A percentile compares a stretch with the other conserved stretches of the same genome.
Evolutionary conservation across 2,329 filamentous ascomycete species (phyloP).

Genomic region (Colletotrichum camelliae): DNA sequence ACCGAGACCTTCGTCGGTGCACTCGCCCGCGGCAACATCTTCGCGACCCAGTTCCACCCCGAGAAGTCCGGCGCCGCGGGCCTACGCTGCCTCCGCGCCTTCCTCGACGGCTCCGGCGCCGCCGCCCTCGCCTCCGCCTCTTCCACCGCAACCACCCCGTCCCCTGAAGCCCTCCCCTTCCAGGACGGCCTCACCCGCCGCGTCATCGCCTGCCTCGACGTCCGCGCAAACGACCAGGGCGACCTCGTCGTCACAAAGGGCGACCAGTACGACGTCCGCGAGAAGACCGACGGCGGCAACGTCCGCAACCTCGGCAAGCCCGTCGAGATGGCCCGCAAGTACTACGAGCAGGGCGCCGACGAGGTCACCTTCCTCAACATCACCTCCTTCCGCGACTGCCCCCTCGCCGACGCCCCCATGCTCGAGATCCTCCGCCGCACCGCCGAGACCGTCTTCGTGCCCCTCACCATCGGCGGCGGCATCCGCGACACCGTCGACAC

Average conservation of each 20-base stretch:
- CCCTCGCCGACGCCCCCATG: slow-evolving; percentile 92
- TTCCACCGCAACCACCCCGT: background rate
- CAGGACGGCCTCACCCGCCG: slow-evolving; percentile 83
- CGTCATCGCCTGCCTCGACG: slow-evolving; percentile 95
- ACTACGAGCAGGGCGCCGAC: slow-evolving; percentile 96
- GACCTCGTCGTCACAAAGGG: slow-evolving; percentile 98
- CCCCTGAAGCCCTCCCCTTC: slow-evolving; percentile 24
- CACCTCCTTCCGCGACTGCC: slow-evolving; percentile 95
- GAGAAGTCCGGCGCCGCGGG: slow-evolving; percentile 96
- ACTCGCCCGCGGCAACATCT: slow-evolving; percentile 81
- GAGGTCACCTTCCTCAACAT: slow-evolving; percentile 99
- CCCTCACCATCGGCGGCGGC: slow-evolving; percentile 92
- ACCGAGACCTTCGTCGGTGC: slow-evolving; percentile 91
- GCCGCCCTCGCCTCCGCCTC: slow-evolving; percentile 46
- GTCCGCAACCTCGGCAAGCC: slow-evolving; percentile 97
- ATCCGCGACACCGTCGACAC: slow-evolving; percentile 92
- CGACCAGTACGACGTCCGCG: slow-evolving; percentile 97
- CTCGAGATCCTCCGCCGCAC: slow-evolving; percentile 88
- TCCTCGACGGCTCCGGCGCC: slow-evolving; percentile 75
- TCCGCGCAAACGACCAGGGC: slow-evolving; percentile 90
- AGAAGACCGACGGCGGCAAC: slow-evolving; percentile 69
- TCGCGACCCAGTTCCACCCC: slow-evolving; percentile 96
- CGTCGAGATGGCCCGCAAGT: slow-evolving; percentile 89
- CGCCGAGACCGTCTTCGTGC: slow-evolving; percentile 92
- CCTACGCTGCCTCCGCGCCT: slow-evolving; percentile 81